Evolutionary conservation across 139 green algal species (phyloP).

Genomic region (Pleodorina starrii): DNA sequence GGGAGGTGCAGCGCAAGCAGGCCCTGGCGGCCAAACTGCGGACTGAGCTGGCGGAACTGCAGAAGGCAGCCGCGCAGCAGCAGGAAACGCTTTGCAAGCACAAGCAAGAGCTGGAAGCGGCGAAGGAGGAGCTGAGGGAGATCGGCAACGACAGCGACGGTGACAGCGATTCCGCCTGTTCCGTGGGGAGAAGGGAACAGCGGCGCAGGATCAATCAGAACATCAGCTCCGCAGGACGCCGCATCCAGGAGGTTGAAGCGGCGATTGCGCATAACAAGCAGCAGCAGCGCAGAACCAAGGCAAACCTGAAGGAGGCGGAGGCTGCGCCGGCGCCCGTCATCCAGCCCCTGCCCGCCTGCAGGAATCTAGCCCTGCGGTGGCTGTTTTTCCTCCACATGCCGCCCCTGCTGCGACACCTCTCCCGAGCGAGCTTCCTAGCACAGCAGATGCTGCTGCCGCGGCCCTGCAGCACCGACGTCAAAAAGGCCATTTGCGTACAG

Average conservation of each 20-base stretch:
- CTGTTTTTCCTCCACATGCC: constrained; percentile 74
- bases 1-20: constrained; percentile 63
- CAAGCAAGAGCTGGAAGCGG: too few species aligned
- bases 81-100: too few species aligned
- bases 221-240: too few species aligned
- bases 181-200: background rate
- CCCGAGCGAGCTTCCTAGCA: constrained; percentile 59
- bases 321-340: constrained; percentile 53
- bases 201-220: background rate
- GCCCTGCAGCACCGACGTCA: background rate
- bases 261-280: too few species aligned
- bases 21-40: background rate
- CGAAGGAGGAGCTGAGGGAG: too few species aligned
- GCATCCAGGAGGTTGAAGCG: too few species aligned
- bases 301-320: background rate
- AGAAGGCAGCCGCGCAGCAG: background rate
- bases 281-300: background rate
- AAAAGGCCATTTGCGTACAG: background rate
- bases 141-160: too few species aligned
- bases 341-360: constrained; percentile 60
- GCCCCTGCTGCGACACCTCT: constrained; percentile 58
- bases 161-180: too few species aligned
- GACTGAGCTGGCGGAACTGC: background rate
- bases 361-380: constrained; percentile 37
- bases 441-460: constrained; percentile 69